Evolutionary conservation across 164 flowering plant species (phyloP).

Genomic region (Liquidambar formosana): DNA sequence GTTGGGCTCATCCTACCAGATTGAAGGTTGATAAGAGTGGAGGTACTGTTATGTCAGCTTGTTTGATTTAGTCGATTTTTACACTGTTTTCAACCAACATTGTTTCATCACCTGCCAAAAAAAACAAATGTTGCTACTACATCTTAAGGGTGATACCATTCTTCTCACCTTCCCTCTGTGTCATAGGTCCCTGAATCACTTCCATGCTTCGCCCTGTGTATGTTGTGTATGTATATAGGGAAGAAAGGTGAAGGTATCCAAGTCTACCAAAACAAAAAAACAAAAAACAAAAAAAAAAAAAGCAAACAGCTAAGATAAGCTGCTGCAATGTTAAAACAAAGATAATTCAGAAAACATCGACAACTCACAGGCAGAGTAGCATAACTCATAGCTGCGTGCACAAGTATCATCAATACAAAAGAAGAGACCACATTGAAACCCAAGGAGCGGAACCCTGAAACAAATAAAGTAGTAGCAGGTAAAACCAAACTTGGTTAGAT

Average conservation of each 20-base stretch:
- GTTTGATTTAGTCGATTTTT: too few relatives aligned
- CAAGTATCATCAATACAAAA: slow-evolving; percentile 12
- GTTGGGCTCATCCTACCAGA: too few relatives aligned
- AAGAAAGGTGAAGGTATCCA: slow-evolving; percentile 78
- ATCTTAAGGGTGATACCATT: too few relatives aligned
- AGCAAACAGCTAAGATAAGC: neutral
- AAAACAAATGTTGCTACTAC: too few relatives aligned
- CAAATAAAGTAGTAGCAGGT: neutral
- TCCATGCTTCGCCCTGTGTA: slow-evolving; percentile 80
- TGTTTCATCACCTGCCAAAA: too few relatives aligned
- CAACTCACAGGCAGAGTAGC: slow-evolving; percentile 28
- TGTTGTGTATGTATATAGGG: slow-evolving; percentile 73
- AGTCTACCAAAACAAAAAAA: slow-evolving; percentile 38
- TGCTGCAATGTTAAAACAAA: neutral
- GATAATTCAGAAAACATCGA: too few relatives aligned
- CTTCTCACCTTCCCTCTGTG: slow-evolving; percentile 72
- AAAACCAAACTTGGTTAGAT: neutral
- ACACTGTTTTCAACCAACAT: too few relatives aligned
- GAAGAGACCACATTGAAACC: slow-evolving; percentile 26
- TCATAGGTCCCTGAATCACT: slow-evolving; percentile 75
- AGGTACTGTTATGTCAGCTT: too few relatives aligned
- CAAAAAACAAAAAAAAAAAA: neutral
- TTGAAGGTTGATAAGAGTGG: too few relatives aligned
- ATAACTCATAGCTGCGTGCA: slow-evolving; percentile 26
- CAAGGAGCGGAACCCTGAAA: slow-evolving; percentile 22